These are phyloP conservation scores for Halophytophthora batemanensis DNA, from an alignment of 352 stramenopile genomes.

Conservation along the genomic window DNA sequence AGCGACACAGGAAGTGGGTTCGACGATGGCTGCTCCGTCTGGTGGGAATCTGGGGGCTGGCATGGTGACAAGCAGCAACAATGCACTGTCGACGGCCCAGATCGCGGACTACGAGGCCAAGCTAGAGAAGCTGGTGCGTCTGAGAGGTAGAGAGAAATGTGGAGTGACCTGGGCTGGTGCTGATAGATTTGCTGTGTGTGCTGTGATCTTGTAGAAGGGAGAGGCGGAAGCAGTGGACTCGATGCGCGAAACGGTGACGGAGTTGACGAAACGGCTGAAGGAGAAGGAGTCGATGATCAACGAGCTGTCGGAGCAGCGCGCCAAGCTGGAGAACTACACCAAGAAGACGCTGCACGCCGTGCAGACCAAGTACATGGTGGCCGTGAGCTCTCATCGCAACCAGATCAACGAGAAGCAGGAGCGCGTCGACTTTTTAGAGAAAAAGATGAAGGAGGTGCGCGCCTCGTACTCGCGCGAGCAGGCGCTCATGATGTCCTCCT, in stretches of 20 bases:
- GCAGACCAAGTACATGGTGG: slow-evolving; percentile 90
- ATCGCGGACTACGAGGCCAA: slow-evolving; percentile 74
- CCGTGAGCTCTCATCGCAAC: slow-evolving; percentile 85
- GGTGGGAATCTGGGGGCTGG: slow-evolving; percentile 18
- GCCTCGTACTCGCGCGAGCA: slow-evolving; percentile 82
- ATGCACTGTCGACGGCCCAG: slow-evolving; percentile 41
- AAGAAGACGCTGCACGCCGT: slow-evolving; percentile 90
- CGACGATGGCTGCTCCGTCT: slow-evolving; percentile 14
- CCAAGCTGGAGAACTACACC: slow-evolving; percentile 89
- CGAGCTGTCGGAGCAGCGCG: slow-evolving; percentile 77
- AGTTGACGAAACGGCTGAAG: slow-evolving; percentile 84
- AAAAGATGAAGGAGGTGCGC: slow-evolving; percentile 82
- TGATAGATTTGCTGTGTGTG: slow-evolving; percentile 8
- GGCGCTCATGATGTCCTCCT: slow-evolving; percentile 86
- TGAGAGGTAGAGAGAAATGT: too few species aligned
- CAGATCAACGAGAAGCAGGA: slow-evolving; percentile 87
- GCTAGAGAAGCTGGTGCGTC: slow-evolving; percentile 64
- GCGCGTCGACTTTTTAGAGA: slow-evolving; percentile 80
- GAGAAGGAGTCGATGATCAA: slow-evolving; percentile 89
- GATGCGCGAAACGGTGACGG: slow-evolving; percentile 68
- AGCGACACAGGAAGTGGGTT: slow-evolving; percentile 24
- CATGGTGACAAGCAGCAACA: slow-evolving; percentile 40
- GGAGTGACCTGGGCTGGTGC: too few species aligned
- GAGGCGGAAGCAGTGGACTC: slow-evolving; percentile 69
- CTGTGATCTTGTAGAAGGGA: slow-evolving; percentile 27